These are phyloP conservation scores for Lagenidium giganteum DNA, from an alignment of 352 stramenopile species.

Conservation along the genomic window DNA sequence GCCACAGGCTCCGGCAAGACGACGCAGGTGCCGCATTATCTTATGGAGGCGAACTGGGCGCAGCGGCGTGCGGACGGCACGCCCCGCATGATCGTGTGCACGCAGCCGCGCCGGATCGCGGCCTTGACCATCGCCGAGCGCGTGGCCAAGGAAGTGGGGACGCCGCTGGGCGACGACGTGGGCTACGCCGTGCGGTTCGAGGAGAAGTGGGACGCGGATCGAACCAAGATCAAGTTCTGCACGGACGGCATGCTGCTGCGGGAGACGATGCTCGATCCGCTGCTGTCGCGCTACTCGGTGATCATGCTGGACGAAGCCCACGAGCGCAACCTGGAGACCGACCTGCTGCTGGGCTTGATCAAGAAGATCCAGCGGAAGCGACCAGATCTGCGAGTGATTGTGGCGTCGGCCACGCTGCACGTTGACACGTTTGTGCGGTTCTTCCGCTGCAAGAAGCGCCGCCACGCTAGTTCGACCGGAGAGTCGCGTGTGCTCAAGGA, in stretches of 20 bases:
- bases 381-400: conserved; percentile 48
- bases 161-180: conserved; percentile 8
- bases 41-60: conserved; percentile 13
- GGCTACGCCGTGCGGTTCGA: conserved; percentile 14
- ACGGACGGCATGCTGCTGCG: conserved; percentile 19
- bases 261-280: conserved; percentile 17
- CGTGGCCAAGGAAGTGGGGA: conserved; percentile 16
- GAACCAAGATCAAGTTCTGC: conserved; percentile 17
- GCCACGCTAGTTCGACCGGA: too few species aligned
- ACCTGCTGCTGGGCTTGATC: conserved; percentile 21
- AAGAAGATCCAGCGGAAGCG: conserved; percentile 22
- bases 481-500: too few species aligned
- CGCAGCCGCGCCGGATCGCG: conserved; percentile 19
- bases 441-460: too few species aligned
- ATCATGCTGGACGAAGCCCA: conserved; percentile 26
- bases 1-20: conserved; percentile 21
- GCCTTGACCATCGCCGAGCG: conserved; percentile 18
- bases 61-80: too few species aligned
- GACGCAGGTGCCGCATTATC: conserved; percentile 22
- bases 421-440: conserved; percentile 67
- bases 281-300: conserved; percentile 7
- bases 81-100: too few species aligned
- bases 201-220: conserved; percentile 4
- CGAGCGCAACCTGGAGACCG: conserved; percentile 17
- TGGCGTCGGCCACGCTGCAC: conserved; percentile 87